These are phyloP conservation scores for Nigrospora sphaerica DNA, from an alignment of 2,329 filamentous ascomycete genomes.

Conservation along the genomic window DNA sequence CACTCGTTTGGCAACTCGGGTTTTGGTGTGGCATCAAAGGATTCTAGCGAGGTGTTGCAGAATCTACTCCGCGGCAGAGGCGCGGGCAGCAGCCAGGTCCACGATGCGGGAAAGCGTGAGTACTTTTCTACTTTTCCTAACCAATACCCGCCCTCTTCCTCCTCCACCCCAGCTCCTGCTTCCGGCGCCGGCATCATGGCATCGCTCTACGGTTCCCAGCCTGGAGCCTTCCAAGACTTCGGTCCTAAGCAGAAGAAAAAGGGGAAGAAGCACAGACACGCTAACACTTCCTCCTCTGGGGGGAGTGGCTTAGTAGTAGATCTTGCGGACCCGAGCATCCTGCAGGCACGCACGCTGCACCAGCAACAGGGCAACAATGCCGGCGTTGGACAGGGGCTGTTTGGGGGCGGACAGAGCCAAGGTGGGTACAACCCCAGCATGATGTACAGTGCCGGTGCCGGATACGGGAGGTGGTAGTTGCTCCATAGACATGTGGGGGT, in stretches of 20 bases:
- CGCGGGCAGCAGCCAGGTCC: constrained; percentile 61
- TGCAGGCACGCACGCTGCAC: constrained; percentile 95
- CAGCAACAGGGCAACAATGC: constrained; percentile 67
- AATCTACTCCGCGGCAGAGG: constrained; percentile 70
- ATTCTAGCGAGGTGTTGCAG: constrained; percentile 69
- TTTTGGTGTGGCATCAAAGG: constrained; percentile 65
- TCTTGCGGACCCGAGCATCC: constrained; percentile 99
- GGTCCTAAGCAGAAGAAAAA: constrained; percentile 99
- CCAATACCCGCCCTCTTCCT: constrained; percentile 75
- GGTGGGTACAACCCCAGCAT: constrained; percentile 88
- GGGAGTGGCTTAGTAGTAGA: constrained; percentile 99
- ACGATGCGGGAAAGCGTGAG: constrained; percentile 96
- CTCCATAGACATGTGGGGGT: constrained; percentile 8
- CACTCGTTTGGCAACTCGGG: constrained; percentile 72
- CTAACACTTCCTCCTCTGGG: constrained; percentile 99
- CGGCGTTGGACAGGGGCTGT: constrained; percentile 82
- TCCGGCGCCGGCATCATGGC: constrained; percentile 84
- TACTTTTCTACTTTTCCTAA: constrained; percentile 90
- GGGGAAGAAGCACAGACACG: constrained; percentile 99
- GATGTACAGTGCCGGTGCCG: constrained; percentile 63
- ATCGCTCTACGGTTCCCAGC: constrained; percentile 83
- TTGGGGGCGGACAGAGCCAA: constrained; percentile 73
- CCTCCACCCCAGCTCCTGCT: constrained; percentile 80
- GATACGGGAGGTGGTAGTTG: constrained; percentile 60
- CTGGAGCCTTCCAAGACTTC: constrained; percentile 84